Conservation (phyloP, 2,329 filamentous ascomycete species). For the Plenodomus biglobosus region DNA sequence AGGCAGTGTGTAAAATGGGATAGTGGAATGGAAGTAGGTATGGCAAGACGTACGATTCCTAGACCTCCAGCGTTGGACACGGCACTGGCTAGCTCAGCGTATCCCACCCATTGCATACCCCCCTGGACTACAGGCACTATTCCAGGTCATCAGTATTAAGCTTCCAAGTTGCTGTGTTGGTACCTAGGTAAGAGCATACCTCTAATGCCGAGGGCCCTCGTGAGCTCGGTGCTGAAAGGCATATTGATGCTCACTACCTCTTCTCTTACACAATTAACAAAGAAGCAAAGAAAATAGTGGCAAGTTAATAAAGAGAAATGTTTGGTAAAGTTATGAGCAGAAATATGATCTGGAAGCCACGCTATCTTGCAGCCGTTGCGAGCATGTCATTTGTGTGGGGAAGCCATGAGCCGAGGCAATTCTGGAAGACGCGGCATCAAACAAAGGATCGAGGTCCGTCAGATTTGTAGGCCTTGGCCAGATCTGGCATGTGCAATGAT, state of each 20-base stretch:
- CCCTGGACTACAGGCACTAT: constrained; percentile 80
- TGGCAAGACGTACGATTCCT: constrained; percentile 59
- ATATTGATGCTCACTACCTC: constrained; percentile 41
- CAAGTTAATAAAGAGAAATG: constrained; percentile 1
- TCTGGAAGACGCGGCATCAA: constrained; percentile 16
- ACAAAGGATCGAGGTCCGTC: constrained; percentile 9
- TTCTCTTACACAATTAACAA: neutral
- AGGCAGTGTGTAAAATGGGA: neutral
- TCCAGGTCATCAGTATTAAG: constrained; percentile 50
- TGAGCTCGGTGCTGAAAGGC: constrained; percentile 67
- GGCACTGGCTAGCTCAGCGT: constrained; percentile 74
- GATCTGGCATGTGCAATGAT: constrained; percentile 9
- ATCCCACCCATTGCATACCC: constrained; percentile 85
- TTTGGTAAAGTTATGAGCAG: constrained; percentile 1
- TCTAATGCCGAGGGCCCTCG: constrained; percentile 61
- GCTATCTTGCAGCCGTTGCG: constrained; percentile 12
- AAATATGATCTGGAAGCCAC: constrained; percentile 9
- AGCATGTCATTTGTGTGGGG: constrained; percentile 26
- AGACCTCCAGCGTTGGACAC: constrained; percentile 70
- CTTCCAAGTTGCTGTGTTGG: neutral
- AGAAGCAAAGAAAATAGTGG: neutral
- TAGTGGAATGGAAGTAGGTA: neutral
- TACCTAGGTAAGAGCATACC: constrained; percentile 23
- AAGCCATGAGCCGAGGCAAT: constrained; percentile 33
- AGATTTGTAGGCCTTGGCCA: constrained; percentile 6